Evolutionary conservation across 345 rosid species (phyloP), one percentile per base, ranked within the genome.

Genomic region (Geranium brycei): DNA sequence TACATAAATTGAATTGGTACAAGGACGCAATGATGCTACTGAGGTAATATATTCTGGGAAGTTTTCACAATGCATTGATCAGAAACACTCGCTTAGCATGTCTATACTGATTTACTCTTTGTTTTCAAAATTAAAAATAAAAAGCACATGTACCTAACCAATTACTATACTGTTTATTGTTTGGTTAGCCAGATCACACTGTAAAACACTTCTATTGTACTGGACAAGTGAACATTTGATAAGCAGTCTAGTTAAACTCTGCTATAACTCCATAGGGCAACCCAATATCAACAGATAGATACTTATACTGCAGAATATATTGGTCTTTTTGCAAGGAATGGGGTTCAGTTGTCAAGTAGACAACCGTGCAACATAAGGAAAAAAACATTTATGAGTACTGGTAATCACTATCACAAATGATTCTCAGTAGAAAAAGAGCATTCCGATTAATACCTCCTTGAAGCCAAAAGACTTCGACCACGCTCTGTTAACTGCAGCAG

Each of bases 401-500:
- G 28, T 47, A 12, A 35, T 62, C 65, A 14, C 14, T 14, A 7
- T 41, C 31, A 32, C 18, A 19, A 63, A n/a, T 62, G 57, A 62
- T 66, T 35, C 51, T 66, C 61, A 65, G 61, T 13, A 40, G 57
- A 62, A 71, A 8, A 56, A 2, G 19, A 66, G 51, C 13, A 17
- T 16, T 63, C 17, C 57, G 16, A 5, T 19, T 23, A 60, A 66
- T 81, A 92, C 98, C 98, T 87, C 79, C 93, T 81, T 2, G 95
- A 84, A 31, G 93, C 91, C 62, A 92, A 72, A 63, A 89, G 85
- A 77, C 81, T 73, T 13, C 83, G 84, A 19, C 98, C 98, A 63
- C 67, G 89, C 76, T 89, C 91, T 4, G 98, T 92, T 78, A 89
- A 73, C 74, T 85, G 88, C 78, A 92, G 83, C 51, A 89, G 77